Base-by-base conservation (phyloP, 1,284 basidiomycete species). In the Irpex sp. region DNA sequence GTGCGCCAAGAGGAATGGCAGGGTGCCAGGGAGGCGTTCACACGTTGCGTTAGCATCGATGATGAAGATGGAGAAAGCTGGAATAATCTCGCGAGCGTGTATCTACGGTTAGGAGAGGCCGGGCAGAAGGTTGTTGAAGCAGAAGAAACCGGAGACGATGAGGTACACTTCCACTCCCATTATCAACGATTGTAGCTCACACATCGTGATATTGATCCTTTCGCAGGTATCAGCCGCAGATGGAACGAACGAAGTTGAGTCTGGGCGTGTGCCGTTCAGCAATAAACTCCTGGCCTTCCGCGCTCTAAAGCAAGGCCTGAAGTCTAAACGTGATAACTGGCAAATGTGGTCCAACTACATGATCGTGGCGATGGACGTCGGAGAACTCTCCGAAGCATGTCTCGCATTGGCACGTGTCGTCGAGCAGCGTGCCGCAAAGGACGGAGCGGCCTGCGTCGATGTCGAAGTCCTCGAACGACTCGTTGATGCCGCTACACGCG, bases 271-370 rank as follows among this genome's bases (percentile, higher is more conserved):
- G 58, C 79, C 87, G 4, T 88, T 89, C 71, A 76, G 82, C 34
- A 86, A 96, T 78, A 97, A 95, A 75, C 79, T 89, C 56, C 86
- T 96, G 49, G 97, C 97, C 0, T 97, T 95, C 83, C 90, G 91
- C n/a, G 97, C 97, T 9, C 88, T 99, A 49, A 90, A 92, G 69
- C 91, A 94, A 68, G 95, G 96, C 3, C 84, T 99, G 64, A 90
- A 89, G 68, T 87, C 86, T 73, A 85, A 86, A 59, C 93, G 94
- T 75, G 90, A 95, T 60, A 96, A 96, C 72, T 99, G 97, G 97
- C 86, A 94, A 15, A 96, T 99, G 87, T 99, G 97, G 97, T 84
- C 85, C 68, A 99, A 99, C 79, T 98, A 96, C 80, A 97, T 96
- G 92, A 82, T 98, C 68, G 91, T 99, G 44, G 85, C 93, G 5